Conservation (phyloP, 768 basidiomycete species). For the Tricholoma bakamatsutake region DNA sequence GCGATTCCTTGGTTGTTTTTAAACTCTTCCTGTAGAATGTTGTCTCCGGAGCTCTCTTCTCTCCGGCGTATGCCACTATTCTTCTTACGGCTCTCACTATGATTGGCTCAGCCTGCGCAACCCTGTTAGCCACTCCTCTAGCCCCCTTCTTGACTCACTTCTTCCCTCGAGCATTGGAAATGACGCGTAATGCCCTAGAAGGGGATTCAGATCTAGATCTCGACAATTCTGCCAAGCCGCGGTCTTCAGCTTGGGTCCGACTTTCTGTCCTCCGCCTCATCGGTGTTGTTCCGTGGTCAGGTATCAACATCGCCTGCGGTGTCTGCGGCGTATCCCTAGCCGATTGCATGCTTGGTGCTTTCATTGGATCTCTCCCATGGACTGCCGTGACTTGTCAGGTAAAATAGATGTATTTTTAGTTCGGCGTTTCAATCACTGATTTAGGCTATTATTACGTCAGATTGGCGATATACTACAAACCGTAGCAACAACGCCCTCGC, state of each 20-base stretch:
- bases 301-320: constrained; percentile 94
- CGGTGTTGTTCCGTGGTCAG: constrained; percentile 95
- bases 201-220: constrained; percentile 47
- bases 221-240: constrained; percentile 29
- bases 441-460: constrained; percentile 30
- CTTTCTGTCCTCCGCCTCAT: constrained; percentile 84
- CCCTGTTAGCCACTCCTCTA: constrained; percentile 74
- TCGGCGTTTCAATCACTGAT: constrained; percentile 13
- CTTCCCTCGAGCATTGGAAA: constrained; percentile 79
- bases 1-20: neutral
- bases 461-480: constrained; percentile 87
- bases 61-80: constrained; percentile 74
- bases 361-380: constrained; percentile 84
- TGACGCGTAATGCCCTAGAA: constrained; percentile 79
- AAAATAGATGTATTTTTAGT: constrained; percentile 17
- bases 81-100: constrained; percentile 83
- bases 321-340: constrained; percentile 75
- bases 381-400: constrained; percentile 91
- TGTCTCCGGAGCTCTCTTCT: constrained; percentile 80
- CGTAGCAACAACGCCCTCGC: constrained; percentile 65
- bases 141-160: constrained; percentile 76
- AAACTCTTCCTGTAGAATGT: constrained; percentile 69
- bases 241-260: constrained; percentile 70
- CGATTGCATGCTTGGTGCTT: constrained; percentile 76
- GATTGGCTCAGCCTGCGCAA: constrained; percentile 77